These are phyloP conservation scores for Solanum chacoense DNA, from an alignment of 305 asterid genomes.

Conservation along the genomic window DNA sequence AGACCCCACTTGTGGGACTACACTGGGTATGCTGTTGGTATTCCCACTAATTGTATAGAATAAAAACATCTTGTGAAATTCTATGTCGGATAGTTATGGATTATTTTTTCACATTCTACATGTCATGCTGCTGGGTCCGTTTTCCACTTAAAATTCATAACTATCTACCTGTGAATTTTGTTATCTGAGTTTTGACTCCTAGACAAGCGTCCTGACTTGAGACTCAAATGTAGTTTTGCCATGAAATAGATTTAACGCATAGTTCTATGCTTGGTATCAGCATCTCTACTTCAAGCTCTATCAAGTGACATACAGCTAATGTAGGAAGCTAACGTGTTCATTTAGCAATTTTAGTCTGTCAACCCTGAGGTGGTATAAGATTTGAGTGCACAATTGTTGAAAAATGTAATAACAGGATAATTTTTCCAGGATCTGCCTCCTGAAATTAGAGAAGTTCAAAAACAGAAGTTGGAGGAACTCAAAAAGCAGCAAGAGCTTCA, in stretches of 20 bases:
- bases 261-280: background rate
- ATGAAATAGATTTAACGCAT: background rate
- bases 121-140: background rate
- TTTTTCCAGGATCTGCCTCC: constrained; percentile 58
- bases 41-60: background rate
- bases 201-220: background rate
- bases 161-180: background rate
- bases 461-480: constrained; percentile 72
- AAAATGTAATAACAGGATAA: background rate
- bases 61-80: background rate
- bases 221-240: background rate
- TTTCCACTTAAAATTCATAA: background rate
- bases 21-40: background rate
- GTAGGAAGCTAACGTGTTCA: background rate
- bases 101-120: background rate
- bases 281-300: background rate
- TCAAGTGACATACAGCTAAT: background rate
- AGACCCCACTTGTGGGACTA: background rate
- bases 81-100: background rate
- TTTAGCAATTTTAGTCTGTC: background rate
- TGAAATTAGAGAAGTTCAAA: constrained; percentile 63
- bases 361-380: background rate
- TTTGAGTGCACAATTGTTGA: background rate
- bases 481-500: constrained; percentile 74
- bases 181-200: background rate